Percentiles rank a stretch among this genome's conserved stretches.
Conservation (phyloP, 208 protist species). For the Trypanosoma scelopori region DNA sequence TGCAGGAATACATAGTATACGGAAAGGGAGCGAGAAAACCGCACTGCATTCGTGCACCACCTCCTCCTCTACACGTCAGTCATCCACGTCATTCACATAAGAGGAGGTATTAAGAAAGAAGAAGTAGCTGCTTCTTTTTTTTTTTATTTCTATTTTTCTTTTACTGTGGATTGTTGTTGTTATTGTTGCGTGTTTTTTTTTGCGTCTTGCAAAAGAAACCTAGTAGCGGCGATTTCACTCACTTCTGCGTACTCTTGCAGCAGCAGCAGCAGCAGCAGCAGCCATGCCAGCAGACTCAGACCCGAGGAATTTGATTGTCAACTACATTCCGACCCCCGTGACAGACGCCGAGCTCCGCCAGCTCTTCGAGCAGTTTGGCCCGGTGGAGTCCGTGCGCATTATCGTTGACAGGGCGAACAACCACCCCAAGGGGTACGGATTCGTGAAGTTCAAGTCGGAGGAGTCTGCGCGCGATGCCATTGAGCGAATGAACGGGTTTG, state of each 20-base stretch:
- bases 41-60: too few relatives aligned
- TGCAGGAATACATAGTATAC: neutral
- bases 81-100: too few relatives aligned
- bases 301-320: constrained; percentile 62
- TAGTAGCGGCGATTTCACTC: too few relatives aligned
- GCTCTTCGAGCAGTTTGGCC: constrained; percentile 48
- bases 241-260: too few relatives aligned
- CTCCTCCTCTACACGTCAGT: too few relatives aligned
- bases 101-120: too few relatives aligned
- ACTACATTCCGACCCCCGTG: constrained; percentile 71
- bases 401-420: constrained; percentile 45
- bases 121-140: neutral
- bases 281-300: constrained; percentile 28
- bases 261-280: too few relatives aligned
- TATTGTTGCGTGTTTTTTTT: too few relatives aligned
- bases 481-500: constrained; percentile 57
- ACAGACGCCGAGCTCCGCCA: constrained; percentile 43
- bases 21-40: too few relatives aligned
- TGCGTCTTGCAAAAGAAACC: too few relatives aligned
- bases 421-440: constrained; percentile 74
- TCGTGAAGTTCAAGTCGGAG: constrained; percentile 65
- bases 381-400: constrained; percentile 48
- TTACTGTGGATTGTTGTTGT: neutral
- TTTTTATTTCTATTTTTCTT: constrained; percentile 8
- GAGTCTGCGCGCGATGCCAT: constrained; percentile 57